Conservation (phyloP, 2,329 filamentous ascomycete genomes). For the Zymoseptoria tritici region DNA sequence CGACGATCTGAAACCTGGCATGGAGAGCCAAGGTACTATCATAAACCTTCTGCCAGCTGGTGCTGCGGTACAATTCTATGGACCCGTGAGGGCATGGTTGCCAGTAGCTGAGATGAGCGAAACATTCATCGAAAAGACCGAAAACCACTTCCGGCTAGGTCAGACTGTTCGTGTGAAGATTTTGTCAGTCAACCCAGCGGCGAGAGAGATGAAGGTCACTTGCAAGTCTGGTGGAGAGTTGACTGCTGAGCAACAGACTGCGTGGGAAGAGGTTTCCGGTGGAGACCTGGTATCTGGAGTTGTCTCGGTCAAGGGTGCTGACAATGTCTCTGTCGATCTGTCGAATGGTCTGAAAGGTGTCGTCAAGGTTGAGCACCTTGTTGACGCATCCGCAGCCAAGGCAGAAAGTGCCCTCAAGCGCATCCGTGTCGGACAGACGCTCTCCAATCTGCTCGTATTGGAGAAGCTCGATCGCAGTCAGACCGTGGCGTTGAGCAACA, state of each 20-base stretch:
- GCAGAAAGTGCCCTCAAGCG: constrained; percentile 69
- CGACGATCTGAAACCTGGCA: constrained; percentile 62
- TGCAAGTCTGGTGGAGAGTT: constrained; percentile 84
- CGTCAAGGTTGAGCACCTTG: constrained; percentile 69
- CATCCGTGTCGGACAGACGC: constrained; percentile 73
- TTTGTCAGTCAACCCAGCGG: constrained; percentile 67
- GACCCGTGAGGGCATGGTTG: constrained; percentile 72
- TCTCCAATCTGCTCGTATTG: constrained; percentile 77
- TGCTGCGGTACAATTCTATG: constrained; percentile 89
- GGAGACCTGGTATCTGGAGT: constrained; percentile 71
- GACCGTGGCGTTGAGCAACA: constrained; percentile 70
- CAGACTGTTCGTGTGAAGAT: constrained; percentile 89
- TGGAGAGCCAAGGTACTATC: constrained; percentile 78
- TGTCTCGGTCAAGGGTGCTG: constrained; percentile 43
- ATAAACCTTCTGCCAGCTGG: constrained; percentile 71
- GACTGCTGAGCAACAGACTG: constrained; percentile 65
- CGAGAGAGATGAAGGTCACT: constrained; percentile 71
- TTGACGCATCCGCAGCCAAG: constrained; percentile 76
- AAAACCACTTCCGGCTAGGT: constrained; percentile 79
- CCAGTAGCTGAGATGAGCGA: constrained; percentile 98
- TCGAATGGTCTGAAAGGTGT: constrained; percentile 68
- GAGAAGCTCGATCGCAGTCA: constrained; percentile 73
- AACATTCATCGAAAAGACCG: constrained; percentile 82
- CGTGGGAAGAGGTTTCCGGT: constrained; percentile 64
- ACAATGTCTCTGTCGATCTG: constrained; percentile 59